These are phyloP conservation scores for Dactylellina leptospora DNA, from an alignment of 2,329 filamentous ascomycete species.

Conservation along the genomic window DNA sequence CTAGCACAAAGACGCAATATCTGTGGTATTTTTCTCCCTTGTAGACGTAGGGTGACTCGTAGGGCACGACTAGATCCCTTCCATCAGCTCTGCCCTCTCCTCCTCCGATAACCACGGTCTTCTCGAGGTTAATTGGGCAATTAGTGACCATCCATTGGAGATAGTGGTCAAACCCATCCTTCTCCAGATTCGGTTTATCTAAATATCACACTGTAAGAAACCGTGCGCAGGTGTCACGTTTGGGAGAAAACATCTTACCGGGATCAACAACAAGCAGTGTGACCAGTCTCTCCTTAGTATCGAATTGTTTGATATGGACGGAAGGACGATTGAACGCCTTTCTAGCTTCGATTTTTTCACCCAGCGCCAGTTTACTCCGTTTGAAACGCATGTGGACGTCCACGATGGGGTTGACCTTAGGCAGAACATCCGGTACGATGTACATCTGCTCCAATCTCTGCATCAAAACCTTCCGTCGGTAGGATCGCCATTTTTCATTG, in stretches of 20 bases:
- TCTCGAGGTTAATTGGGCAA: conserved; percentile 67
- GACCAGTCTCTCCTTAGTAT: conserved; percentile 80
- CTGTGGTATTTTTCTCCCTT: conserved; percentile 93
- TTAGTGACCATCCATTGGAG: conserved; percentile 88
- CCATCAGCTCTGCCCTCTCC: conserved; percentile 47
- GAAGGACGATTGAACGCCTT: conserved; percentile 77
- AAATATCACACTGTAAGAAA: neutral
- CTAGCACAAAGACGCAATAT: conserved; percentile 80
- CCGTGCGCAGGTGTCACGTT: neutral
- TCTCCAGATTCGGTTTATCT: conserved; percentile 80
- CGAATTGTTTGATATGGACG: conserved; percentile 84
- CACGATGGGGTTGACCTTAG: conserved; percentile 77
- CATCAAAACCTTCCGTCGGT: conserved; percentile 78
- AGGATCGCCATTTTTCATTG: conserved; percentile 84
- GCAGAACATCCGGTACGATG: conserved; percentile 86
- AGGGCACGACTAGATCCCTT: conserved; percentile 66
- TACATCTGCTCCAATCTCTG: conserved; percentile 89
- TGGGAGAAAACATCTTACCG: conserved; percentile 59
- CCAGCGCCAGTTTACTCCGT: conserved; percentile 74
- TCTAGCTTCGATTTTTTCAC: conserved; percentile 78
- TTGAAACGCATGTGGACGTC: conserved; percentile 86
- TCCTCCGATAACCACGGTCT: conserved; percentile 66
- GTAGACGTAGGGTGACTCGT: conserved; percentile 85
- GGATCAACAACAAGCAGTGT: conserved; percentile 86
- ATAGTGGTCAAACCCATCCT: conserved; percentile 78